Evolutionary conservation across 768 basidiomycete genomes (phyloP).

Genomic region (Leccinum ochraceum): DNA sequence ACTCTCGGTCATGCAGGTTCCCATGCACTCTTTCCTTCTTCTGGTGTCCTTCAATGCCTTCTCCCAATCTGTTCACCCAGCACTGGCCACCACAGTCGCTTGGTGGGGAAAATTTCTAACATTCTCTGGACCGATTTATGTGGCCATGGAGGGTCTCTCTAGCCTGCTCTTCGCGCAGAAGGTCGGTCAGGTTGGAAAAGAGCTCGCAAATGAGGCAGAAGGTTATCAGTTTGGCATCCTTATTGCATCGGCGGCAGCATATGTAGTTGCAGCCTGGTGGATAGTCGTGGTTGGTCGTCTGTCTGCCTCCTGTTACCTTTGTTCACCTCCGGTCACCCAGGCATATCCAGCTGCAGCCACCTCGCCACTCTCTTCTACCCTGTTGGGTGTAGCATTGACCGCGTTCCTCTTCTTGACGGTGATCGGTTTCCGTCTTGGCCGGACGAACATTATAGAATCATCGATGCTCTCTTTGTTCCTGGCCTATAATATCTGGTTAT

Average conservation of each 20-base stretch:
- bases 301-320: background rate
- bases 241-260: constrained; percentile 74
- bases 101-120: constrained; percentile 76
- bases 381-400: constrained; percentile 86
- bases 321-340: constrained; percentile 37
- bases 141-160: constrained; percentile 81
- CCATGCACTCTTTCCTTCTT: constrained; percentile 84
- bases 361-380: constrained; percentile 84
- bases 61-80: constrained; percentile 61
- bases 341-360: constrained; percentile 82
- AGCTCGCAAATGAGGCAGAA: constrained; percentile 71
- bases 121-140: constrained; percentile 74
- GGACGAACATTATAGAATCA: constrained; percentile 93
- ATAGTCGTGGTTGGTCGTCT: constrained; percentile 66
- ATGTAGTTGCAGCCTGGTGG: constrained; percentile 85
- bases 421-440: constrained; percentile 85
- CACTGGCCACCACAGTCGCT: constrained; percentile 53
- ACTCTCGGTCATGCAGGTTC: constrained; percentile 78
- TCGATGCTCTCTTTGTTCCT: constrained; percentile 85
- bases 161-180: constrained; percentile 82
- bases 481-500: constrained; percentile 89
- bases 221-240: constrained; percentile 75
- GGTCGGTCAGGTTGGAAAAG: constrained; percentile 75
- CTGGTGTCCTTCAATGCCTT: constrained; percentile 87
- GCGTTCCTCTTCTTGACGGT: constrained; percentile 88